phyloP scores from a whole-genome alignment of 495 filamentous ascomycete species.

The Pseudotulostoma volvatum region DNA sequence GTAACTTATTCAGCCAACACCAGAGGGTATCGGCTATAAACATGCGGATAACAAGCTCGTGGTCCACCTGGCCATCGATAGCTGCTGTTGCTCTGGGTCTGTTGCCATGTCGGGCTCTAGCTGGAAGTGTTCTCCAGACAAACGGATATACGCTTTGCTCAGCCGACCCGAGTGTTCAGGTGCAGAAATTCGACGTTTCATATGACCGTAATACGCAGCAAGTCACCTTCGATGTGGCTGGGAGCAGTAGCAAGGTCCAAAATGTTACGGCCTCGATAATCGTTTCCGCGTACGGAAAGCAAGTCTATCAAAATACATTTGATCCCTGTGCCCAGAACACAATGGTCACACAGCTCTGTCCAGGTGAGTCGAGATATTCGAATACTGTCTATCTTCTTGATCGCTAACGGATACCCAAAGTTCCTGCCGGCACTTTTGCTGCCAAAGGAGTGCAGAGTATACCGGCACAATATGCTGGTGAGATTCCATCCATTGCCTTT shows the following conservation, averaged over 20 bases:
- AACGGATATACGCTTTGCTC: slow-evolving; percentile 64
- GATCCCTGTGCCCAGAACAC: slow-evolving; percentile 58
- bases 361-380: slow-evolving; percentile 46
- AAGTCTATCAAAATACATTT: slow-evolving; percentile 66
- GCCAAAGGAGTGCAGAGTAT: slow-evolving; percentile 55
- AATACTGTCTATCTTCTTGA: not conserved
- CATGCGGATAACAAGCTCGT: not conserved
- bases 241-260: slow-evolving; percentile 53
- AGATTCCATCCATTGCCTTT: slow-evolving; percentile 86
- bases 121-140: slow-evolving; percentile 61
- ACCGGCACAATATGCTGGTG: slow-evolving; percentile 46
- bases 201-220: slow-evolving; percentile 58
- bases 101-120: slow-evolving; percentile 31
- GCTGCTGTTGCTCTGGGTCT: slow-evolving; percentile 12
- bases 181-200: slow-evolving; percentile 57
- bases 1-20: too few relatives aligned
- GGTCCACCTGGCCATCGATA: not conserved
- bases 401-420: slow-evolving; percentile 9
- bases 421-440: slow-evolving; percentile 57
- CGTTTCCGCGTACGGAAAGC: slow-evolving; percentile 72
- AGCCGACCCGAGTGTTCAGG: slow-evolving; percentile 45
- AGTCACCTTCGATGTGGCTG: slow-evolving; percentile 70
- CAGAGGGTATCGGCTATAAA: too few relatives aligned
- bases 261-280: slow-evolving; percentile 68
- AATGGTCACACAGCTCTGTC: slow-evolving; percentile 60